phyloP scores from a whole-genome alignment of 2,329 filamentous ascomycete genomes.

The Elsinoe necatrix region DNA sequence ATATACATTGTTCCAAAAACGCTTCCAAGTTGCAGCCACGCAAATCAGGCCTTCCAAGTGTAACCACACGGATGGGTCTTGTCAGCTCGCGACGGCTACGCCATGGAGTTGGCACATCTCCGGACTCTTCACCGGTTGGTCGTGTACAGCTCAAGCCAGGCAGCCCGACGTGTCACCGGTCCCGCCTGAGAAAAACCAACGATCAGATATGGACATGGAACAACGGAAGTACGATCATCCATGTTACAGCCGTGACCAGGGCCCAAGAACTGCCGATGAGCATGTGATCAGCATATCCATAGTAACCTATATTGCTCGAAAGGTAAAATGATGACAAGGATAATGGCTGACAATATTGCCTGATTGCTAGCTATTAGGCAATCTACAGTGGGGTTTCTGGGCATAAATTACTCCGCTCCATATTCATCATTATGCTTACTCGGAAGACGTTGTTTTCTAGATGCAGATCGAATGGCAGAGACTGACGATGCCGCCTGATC shows the following conservation, averaged over 20 bases:
- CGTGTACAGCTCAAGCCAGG: not conserved
- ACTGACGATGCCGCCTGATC: not conserved
- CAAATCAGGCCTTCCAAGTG: not conserved
- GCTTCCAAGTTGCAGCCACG: not conserved
- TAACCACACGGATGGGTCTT: conserved; percentile 1
- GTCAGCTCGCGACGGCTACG: not conserved
- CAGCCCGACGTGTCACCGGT: not conserved
- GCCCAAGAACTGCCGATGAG: not conserved
- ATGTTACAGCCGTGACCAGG: conserved; percentile 7
- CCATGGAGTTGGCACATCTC: not conserved
- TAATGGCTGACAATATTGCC: not conserved
- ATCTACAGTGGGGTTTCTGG: conserved; percentile 3
- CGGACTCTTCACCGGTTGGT: not conserved
- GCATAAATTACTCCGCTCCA: not conserved
- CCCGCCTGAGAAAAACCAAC: not conserved
- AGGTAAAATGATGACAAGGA: conserved; percentile 7
- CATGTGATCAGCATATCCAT: not conserved
- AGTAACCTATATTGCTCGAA: not conserved
- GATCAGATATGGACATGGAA: not conserved
- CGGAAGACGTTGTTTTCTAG: not conserved
- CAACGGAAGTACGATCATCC: not conserved
- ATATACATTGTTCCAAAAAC: not conserved
- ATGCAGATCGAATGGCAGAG: not conserved
- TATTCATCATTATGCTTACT: not conserved
- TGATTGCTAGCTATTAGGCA: conserved; percentile 11